Evolutionary conservation across 805 yeast genomes (phyloP).

Genomic region (Kodamaea neixiangensis): DNA sequence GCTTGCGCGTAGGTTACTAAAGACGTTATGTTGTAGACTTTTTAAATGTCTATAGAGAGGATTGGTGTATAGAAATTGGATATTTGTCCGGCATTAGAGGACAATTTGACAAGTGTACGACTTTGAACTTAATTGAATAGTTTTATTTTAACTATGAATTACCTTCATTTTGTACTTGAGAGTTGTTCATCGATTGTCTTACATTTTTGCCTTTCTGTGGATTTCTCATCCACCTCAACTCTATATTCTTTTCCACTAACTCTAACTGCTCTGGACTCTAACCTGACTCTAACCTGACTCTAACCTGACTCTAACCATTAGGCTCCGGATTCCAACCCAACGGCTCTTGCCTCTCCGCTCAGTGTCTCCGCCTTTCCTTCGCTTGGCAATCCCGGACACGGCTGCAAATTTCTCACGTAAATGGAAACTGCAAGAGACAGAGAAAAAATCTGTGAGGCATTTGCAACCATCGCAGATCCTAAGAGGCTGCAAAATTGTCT

Average conservation of each 20-base stretch:
- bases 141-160: no score
- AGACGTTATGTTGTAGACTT: background rate
- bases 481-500: background rate
- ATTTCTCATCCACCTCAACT: no score
- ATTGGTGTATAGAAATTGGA: background rate
- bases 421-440: background rate
- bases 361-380: background rate
- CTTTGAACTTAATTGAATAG: background rate
- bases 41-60: background rate
- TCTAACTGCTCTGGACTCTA: no score
- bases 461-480: background rate
- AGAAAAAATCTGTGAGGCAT: background rate
- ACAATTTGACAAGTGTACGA: no score
- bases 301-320: no score
- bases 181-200: no score
- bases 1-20: no score
- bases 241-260: no score
- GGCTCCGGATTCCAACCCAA: background rate
- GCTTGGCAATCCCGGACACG: background rate
- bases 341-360: no score
- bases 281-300: no score
- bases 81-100: background rate
- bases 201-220: no score
- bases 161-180: no score
- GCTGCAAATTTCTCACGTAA: background rate